phyloP scores from a whole-genome alignment of 768 basidiomycete species.

The Mycena sanguinolenta region DNA sequence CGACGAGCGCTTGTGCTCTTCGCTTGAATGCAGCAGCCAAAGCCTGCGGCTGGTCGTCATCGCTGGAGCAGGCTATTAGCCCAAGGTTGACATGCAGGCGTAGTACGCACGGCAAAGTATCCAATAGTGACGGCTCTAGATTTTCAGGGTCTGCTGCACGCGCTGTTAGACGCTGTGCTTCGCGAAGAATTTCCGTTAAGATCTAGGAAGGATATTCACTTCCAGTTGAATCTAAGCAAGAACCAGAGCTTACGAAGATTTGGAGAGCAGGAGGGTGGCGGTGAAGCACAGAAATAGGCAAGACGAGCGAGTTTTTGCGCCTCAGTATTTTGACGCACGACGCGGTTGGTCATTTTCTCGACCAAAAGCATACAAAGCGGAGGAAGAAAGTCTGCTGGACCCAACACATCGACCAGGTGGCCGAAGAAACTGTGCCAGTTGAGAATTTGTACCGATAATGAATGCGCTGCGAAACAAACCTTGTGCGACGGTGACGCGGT shows the following conservation, averaged over 20 bases:
- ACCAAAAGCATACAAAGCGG: constrained; percentile 88
- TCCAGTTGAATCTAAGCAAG: constrained; percentile 1
- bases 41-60: constrained; percentile 69
- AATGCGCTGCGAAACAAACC: constrained; percentile 60
- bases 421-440: constrained; percentile 79
- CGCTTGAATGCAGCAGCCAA: constrained; percentile 61
- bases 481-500: constrained; percentile 91
- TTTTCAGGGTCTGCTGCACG: constrained; percentile 55
- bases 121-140: constrained; percentile 64
- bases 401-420: constrained; percentile 88
- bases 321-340: constrained; percentile 74
- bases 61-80: constrained; percentile 50
- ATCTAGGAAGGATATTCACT: constrained; percentile 55
- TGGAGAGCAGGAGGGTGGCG: constrained; percentile 64
- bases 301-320: constrained; percentile 66
- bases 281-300: constrained; percentile 78
- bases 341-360: constrained; percentile 80
- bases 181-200: constrained; percentile 74
- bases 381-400: constrained; percentile 82
- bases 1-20: constrained; percentile 76
- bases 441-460: constrained; percentile 26
- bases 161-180: constrained; percentile 70
- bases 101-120: constrained; percentile 63
- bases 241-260: constrained; percentile 59
- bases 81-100: background rate